These are phyloP conservation scores for Eucalyptus albens DNA, from an alignment of 345 rosid species.

Conservation along the genomic window DNA sequence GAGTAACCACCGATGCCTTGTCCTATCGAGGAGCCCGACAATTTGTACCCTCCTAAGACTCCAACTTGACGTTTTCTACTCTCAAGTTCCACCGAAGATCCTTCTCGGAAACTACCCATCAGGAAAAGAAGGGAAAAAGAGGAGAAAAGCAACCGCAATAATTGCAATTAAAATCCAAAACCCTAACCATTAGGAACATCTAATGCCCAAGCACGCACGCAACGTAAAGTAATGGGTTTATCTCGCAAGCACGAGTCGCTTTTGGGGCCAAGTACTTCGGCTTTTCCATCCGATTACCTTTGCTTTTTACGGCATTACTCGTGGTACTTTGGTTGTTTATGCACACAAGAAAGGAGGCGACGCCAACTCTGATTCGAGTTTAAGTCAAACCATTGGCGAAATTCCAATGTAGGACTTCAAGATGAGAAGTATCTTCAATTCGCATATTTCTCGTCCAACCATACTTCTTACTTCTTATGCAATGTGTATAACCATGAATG, in stretches of 20 bases:
- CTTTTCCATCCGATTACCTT: neutral
- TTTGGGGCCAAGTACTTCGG: neutral
- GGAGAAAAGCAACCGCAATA: neutral
- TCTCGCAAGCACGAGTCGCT: neutral
- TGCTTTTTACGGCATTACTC: neutral
- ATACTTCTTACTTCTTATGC: neutral
- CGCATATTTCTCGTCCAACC: neutral
- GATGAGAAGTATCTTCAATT: neutral
- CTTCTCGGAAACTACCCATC: neutral
- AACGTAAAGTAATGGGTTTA: neutral
- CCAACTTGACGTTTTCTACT: too few relatives aligned
- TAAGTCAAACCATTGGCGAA: neutral
- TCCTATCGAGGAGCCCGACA: neutral
- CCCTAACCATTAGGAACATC: neutral
- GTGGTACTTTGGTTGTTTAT: neutral
- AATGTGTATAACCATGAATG: neutral
- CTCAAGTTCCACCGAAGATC: neutral
- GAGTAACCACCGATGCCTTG: neutral
- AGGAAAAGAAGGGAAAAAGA: neutral
- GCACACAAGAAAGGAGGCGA: neutral
- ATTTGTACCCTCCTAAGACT: too few relatives aligned
- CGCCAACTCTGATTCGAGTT: neutral
- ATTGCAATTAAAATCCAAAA: neutral
- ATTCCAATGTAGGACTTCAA: neutral
- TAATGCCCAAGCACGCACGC: neutral